phyloP scores from a whole-genome alignment of 179 eudicot species.

The Silene noctiflora region DNA sequence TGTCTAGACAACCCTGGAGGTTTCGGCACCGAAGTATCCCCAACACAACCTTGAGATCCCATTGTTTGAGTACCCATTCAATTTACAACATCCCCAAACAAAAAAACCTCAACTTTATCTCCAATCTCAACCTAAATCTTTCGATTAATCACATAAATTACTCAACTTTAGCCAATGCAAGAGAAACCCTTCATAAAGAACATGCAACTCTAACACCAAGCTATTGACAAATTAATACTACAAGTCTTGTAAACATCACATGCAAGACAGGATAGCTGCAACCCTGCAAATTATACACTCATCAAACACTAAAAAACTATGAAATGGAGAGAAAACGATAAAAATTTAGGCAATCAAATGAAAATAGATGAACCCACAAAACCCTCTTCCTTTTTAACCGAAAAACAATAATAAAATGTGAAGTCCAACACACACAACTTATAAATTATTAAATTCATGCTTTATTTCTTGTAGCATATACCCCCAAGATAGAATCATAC shows the following conservation, averaged over 20 bases:
- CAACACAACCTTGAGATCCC: slow-evolving; percentile 41
- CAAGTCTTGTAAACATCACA: slow-evolving; percentile 25
- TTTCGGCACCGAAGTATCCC: slow-evolving; percentile 27
- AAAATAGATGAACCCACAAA: slow-evolving; percentile 3
- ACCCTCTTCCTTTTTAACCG: slow-evolving; percentile 18
- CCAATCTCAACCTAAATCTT: slow-evolving; percentile 12
- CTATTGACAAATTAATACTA: slow-evolving; percentile 19
- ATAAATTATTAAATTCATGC: too few species aligned
- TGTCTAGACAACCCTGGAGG: slow-evolving; percentile 33
- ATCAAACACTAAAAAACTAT: slow-evolving; percentile 20
- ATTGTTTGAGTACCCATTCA: slow-evolving; percentile 45
- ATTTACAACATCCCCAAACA: slow-evolving; percentile 18
- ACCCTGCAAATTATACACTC: slow-evolving; percentile 25
- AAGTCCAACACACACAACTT: slow-evolving; percentile 1
- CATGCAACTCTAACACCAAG: slow-evolving; percentile 19
- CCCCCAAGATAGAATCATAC: slow-evolving; percentile 10
- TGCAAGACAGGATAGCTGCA: slow-evolving; percentile 27
- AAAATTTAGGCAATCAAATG: slow-evolving; percentile 8
- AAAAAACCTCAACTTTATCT: not conserved
- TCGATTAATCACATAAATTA: slow-evolving; percentile 8
- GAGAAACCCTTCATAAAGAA: slow-evolving; percentile 24
- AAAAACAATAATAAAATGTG: not conserved
- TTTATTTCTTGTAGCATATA: too few species aligned
- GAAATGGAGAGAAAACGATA: not conserved
- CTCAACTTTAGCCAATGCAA: slow-evolving; percentile 19